Conservation (phyloP, 2,329 filamentous ascomycete species). For the Periconia macrospinosa region DNA sequence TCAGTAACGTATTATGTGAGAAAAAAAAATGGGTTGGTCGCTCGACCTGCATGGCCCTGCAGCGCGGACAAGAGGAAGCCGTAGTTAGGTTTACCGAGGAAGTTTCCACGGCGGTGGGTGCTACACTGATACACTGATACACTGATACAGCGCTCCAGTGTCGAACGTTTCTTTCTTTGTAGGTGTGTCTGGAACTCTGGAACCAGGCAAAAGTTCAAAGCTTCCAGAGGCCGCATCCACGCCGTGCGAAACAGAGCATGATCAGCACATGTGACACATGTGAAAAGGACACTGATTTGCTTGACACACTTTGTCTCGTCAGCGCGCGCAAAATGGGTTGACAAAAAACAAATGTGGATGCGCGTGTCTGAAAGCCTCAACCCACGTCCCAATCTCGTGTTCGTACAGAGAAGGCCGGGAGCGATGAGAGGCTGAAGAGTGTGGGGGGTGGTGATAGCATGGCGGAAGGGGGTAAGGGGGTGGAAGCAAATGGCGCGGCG, state of each 20-base stretch:
- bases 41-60: neutral
- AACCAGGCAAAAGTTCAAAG: neutral
- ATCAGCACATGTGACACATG: neutral
- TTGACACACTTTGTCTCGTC: neutral
- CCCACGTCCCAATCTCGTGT: neutral
- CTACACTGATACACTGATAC: too few species aligned
- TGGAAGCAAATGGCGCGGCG: too few species aligned
- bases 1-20: neutral
- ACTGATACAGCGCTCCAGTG: too few species aligned
- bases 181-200: neutral
- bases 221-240: neutral
- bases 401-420: too few species aligned
- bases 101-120: neutral
- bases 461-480: too few species aligned
- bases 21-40: neutral
- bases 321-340: neutral
- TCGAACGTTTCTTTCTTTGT: too few species aligned
- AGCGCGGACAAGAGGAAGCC: neutral
- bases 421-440: neutral
- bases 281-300: neutral
- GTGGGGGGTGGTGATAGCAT: neutral
- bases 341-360: neutral
- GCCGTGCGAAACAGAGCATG: neutral
- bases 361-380: neutral
- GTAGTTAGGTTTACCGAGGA: neutral